phyloP scores from a whole-genome alignment of 345 rosid genomes.

The Salix viminalis region DNA sequence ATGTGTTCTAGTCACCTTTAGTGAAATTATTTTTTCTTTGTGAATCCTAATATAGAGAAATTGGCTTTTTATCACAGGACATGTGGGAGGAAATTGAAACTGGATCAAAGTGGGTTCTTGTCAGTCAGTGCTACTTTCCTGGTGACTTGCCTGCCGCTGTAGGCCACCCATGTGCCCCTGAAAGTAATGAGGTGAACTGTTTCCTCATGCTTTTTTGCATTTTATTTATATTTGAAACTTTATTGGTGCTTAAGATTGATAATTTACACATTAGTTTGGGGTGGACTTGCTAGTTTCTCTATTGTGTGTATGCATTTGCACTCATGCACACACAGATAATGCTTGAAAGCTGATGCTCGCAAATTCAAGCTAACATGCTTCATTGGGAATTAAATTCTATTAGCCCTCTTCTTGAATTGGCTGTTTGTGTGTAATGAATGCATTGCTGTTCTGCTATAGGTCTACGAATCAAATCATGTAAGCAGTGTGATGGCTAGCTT shows the following conservation, averaged over 20 bases:
- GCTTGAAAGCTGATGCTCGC: not conserved
- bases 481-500: constrained; percentile 42
- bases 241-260: not conserved
- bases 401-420: constrained; percentile 3
- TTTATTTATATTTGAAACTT: not conserved
- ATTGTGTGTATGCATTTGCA: not conserved
- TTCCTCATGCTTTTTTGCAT: not conserved
- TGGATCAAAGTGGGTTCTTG: constrained; percentile 55
- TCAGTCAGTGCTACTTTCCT: constrained; percentile 60
- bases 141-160: constrained; percentile 57
- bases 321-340: not conserved
- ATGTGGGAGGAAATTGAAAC: constrained; percentile 65
- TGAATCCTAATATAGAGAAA: not conserved
- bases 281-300: not conserved
- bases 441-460: constrained; percentile 29
- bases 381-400: not conserved
- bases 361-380: not conserved
- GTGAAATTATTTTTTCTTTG: not conserved
- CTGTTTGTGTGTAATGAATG: not conserved
- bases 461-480: constrained; percentile 61
- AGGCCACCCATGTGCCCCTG: constrained; percentile 50
- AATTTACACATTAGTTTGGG: not conserved
- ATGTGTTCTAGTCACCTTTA: not conserved
- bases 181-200: constrained; percentile 50
- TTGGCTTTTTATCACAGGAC: constrained; percentile 32